Evolutionary conservation across 345 rosid genomes (phyloP), one percentile per base, ranked within the genome.

Genomic region (Pistacia atlantica): DNA sequence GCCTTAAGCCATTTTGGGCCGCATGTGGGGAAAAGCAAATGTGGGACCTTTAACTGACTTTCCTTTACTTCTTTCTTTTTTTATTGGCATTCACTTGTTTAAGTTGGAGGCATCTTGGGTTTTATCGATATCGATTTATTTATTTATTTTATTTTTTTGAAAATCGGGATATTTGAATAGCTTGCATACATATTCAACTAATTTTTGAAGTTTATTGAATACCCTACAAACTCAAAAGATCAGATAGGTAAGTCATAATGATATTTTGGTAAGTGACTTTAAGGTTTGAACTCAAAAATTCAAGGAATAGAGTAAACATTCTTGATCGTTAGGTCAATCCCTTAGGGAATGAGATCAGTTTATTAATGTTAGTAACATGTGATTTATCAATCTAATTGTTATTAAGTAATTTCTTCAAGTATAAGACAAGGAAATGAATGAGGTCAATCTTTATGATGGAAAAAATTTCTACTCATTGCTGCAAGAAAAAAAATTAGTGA

Each of bases 91-190:
- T 37, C 16, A 16, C 12, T 55, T 10, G 28, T 37, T 54, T 33
- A 48, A 45, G 38, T 49, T 31, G 4, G 46, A 37, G 25, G 33
- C 49, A 70, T 70, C 31, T 70, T 55, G n/a, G 11, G 42, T 69
- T 38, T 45, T 55, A 42, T 25, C 1, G 25, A 25, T 25, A 25
- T 25, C 25, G 25, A 25, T 25, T 25, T 25, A 25, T 25, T 25
- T 25, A 25, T 25, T 25, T 25, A 25, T 25, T 25, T 25, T 25
- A 25, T 25, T 25, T 25, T 25, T 25, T 25, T 25, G 25, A 1
- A 0, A 25, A 25, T 25, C 0, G 0, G 25, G 25, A 1, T 25
- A 0, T 25, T 25, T 0, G 25, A 1, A 1, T 1, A 25, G 1
- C 0, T 25, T 25, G 0, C 0, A 25, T 25, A 0, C 25, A 25